phyloP scores from a whole-genome alignment of 805 yeast genomes.

The Pichia nakasei region DNA sequence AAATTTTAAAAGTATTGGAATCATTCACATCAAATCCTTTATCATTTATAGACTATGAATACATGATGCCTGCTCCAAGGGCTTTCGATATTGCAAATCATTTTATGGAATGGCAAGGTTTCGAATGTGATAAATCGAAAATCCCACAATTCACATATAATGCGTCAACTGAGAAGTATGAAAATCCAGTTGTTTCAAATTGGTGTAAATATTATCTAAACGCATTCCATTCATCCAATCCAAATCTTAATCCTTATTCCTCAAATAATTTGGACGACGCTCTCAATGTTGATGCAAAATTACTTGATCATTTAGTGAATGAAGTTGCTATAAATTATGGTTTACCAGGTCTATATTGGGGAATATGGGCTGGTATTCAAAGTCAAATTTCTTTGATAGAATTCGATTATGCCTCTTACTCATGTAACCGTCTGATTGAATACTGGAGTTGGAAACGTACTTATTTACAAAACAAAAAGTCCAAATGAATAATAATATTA shows the following conservation, averaged over 20 bases:
- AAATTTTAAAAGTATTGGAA: constrained; percentile 9
- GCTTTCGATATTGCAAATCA: constrained; percentile 72
- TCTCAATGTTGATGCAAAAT: neutral
- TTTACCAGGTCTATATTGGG: constrained; percentile 80
- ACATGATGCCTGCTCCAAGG: constrained; percentile 62
- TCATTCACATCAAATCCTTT: constrained; percentile 29
- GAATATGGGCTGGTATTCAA: constrained; percentile 75
- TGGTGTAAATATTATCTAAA: constrained; percentile 54
- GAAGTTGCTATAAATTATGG: constrained; percentile 63
- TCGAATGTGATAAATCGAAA: constrained; percentile 52
- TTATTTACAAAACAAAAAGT: constrained; percentile 11
- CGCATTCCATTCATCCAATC: constrained; percentile 7
- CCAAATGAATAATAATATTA: too few species aligned
- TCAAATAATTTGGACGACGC: too few species aligned
- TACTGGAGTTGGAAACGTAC: constrained; percentile 59
- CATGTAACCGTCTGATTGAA: constrained; percentile 51
- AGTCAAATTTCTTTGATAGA: constrained; percentile 60
- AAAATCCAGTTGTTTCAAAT: constrained; percentile 33
- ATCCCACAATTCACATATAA: constrained; percentile 34
- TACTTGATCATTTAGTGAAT: constrained; percentile 36
- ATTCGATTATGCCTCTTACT: constrained; percentile 58
- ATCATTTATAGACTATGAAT: constrained; percentile 63
- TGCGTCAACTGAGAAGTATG: constrained; percentile 27
- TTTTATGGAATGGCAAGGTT: constrained; percentile 77
- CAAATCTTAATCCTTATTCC: constrained; percentile 7